Evolutionary conservation across 768 basidiomycete species (phyloP), one percentile per base, ranked within the genome.

Genomic region (Phlebiopsis gigantea): DNA sequence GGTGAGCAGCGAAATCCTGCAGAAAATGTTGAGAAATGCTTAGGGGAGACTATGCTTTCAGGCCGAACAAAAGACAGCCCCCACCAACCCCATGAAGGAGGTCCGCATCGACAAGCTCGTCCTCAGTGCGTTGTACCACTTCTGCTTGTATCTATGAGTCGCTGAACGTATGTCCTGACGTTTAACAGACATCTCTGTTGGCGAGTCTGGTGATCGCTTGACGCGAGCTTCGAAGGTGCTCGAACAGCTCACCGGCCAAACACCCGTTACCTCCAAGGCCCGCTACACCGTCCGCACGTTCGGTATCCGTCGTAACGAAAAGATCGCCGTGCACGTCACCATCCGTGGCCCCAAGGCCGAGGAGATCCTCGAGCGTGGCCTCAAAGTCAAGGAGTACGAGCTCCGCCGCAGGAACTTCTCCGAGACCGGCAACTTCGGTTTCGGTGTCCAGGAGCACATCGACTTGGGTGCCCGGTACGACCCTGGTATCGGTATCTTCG

Each of bases 361-460:
- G 83, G 96, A 99, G 75, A 98, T 98, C 72, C 81, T 99, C 66
- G 96, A 99, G 80, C 92, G 96, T 66, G 96, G 94, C 46, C 81
- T 99, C 73, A 99, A 98, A 76, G 97, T 98, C 69, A 99, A 99
- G 84, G 97, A 99, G 78, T 98, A 99, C 82, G 97, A 99, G 79
- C 78, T 99, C 74, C 84, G 86, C 70, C 90, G 93, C 75, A 85
- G 83, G 74, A 98, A 98, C 86, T 98, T 97, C 78, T 96, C 93
- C 64, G 93, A 93, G 75, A 97, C 93, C 58, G 96, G 96, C 58
- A 98, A 98, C 88, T 99, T 99, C 72, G 96, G 96, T 65, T 99
- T 98, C 76, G 96, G 95, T 72, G 91, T 97, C 71, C 93, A 96
- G 78, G 93, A 97, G 79, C 96, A 99, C 77, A 99, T 99, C 75